These are phyloP conservation scores for Kwoniella sp. DNA, from an alignment of 768 basidiomycete species.

Conservation along the genomic window DNA sequence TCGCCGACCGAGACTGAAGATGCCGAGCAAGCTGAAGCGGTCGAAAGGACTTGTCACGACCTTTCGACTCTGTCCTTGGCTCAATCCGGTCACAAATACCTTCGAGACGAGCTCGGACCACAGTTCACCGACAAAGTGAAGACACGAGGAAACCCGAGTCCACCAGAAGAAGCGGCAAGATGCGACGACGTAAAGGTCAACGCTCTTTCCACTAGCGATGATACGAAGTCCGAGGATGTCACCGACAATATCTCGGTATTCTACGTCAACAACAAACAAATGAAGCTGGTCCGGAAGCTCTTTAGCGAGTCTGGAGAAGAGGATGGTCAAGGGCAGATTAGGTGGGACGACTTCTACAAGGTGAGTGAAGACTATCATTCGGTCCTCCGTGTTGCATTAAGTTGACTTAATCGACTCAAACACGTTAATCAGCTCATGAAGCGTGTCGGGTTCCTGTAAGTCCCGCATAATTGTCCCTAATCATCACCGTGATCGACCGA, in stretches of 20 bases:
- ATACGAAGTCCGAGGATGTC: not conserved
- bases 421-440: not conserved
- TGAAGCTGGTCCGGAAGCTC: slow-evolving; percentile 11
- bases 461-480: not conserved
- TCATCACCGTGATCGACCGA: not conserved
- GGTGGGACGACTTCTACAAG: slow-evolving; percentile 9
- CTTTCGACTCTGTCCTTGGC: too few relatives aligned
- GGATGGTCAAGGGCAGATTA: slow-evolving; percentile 1
- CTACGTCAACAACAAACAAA: not conserved
- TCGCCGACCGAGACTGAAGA: too few relatives aligned
- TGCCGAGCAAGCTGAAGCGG: too few relatives aligned
- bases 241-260: not conserved
- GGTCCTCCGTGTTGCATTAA: too few relatives aligned
- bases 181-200: not conserved
- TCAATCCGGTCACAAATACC: not conserved
- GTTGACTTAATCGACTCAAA: too few relatives aligned
- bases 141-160: not conserved
- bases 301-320: slow-evolving; percentile 5
- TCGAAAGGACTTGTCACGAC: too few relatives aligned
- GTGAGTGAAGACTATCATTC: not conserved
- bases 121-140: not conserved
- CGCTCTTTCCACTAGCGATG: not conserved
- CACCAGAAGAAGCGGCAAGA: too few relatives aligned
- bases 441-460: not conserved
- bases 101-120: not conserved